These are phyloP conservation scores for Ascodesmis nigricans DNA, from an alignment of 495 filamentous ascomycete genomes.

Conservation along the genomic window DNA sequence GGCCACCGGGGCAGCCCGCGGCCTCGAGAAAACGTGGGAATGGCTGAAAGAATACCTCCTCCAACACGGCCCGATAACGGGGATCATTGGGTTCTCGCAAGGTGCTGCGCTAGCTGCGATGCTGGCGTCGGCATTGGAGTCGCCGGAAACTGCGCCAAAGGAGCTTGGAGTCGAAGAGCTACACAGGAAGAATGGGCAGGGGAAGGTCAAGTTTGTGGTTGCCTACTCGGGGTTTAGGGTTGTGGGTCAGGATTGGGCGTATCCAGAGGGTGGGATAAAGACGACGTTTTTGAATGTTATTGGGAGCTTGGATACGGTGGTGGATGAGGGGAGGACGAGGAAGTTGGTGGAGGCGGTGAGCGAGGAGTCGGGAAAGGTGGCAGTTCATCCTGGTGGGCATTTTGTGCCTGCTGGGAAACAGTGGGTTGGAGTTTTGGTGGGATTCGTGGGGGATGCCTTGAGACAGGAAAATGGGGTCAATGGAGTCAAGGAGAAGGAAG, in stretches of 20 bases:
- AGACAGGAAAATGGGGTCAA: constrained; percentile 12
- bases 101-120: constrained; percentile 25
- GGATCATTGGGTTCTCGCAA: constrained; percentile 24
- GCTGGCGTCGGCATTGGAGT: constrained; percentile 49
- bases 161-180: too few species aligned
- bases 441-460: constrained; percentile 35
- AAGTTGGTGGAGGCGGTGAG: constrained; percentile 45
- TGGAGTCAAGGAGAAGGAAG: constrained; percentile 26
- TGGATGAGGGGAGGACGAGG: constrained; percentile 49
- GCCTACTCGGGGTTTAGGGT: constrained; percentile 61
- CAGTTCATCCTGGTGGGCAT: constrained; percentile 82
- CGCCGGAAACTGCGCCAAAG: constrained; percentile 11
- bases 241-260: constrained; percentile 43
- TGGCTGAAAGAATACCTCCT: constrained; percentile 35
- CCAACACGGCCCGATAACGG: constrained; percentile 23
- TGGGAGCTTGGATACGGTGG: constrained; percentile 70
- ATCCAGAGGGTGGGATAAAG: constrained; percentile 44
- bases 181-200: constrained; percentile 27
- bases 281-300: constrained; percentile 69
- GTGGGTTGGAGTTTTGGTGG: constrained; percentile 50
- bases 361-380: constrained; percentile 30
- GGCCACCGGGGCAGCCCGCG: constrained; percentile 35
- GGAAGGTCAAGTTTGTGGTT: constrained; percentile 53
- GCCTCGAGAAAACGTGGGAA: constrained; percentile 40
- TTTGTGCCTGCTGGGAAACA: constrained; percentile 66